Conservation (phyloP, 2,329 filamentous ascomycete genomes). For the Cercospora sojina region DNA sequence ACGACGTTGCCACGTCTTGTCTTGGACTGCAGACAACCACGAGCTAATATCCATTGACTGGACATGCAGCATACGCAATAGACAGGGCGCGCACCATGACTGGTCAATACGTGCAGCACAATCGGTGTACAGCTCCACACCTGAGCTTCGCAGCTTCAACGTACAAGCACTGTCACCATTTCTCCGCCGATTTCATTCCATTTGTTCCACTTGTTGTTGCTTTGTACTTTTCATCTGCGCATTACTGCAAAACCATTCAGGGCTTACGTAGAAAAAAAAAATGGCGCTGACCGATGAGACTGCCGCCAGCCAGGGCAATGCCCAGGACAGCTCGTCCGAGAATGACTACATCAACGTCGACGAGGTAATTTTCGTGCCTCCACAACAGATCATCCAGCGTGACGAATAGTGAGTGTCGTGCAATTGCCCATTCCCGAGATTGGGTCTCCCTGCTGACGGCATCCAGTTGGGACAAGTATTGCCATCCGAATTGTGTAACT, state of each 20-base stretch:
- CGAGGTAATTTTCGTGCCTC: neutral
- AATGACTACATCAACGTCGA: slow-evolving; percentile 2
- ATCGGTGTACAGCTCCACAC: neutral
- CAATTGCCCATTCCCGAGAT: neutral
- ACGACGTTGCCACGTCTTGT: neutral
- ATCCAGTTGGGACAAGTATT: slow-evolving; percentile 16
- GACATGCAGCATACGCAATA: neutral
- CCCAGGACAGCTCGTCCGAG: neutral
- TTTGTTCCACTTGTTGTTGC: neutral
- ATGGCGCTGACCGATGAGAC: neutral
- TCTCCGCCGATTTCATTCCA: neutral
- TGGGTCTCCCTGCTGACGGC: neutral
- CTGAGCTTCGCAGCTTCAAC: neutral
- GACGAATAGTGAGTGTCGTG: slow-evolving; percentile 6
- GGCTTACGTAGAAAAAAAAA: neutral
- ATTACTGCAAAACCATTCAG: neutral
- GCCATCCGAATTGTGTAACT: neutral
- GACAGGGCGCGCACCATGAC: neutral
- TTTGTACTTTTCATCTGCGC: neutral
- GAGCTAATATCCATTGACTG: neutral
- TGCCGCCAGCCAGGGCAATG: neutral
- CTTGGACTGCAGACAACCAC: neutral
- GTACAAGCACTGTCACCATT: neutral
- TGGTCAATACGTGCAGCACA: neutral
- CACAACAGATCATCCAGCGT: neutral